Conservation (phyloP, 768 basidiomycete species). For the Stropharia rugosoannulata region DNA sequence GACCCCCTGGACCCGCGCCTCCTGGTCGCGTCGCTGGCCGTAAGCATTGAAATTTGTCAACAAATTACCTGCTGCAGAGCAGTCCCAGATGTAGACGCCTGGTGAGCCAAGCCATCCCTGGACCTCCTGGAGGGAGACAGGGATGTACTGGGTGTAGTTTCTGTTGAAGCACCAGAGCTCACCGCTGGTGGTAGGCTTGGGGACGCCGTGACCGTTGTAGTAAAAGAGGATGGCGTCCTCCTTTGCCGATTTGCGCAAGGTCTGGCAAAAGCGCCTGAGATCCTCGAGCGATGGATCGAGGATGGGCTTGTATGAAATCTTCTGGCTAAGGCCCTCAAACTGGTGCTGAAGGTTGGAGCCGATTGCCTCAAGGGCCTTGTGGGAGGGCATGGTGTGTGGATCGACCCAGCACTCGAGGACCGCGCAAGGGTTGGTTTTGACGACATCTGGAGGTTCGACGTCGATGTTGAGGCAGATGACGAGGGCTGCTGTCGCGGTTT, state of each 20-base stretch:
- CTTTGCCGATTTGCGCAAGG: constrained; percentile 83
- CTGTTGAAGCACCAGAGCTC: constrained; percentile 99
- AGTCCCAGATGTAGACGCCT: constrained; percentile 98
- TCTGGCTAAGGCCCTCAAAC: constrained; percentile 92
- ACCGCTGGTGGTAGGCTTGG: constrained; percentile 91
- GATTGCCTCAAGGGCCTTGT: constrained; percentile 92
- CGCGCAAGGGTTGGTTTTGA: constrained; percentile 97
- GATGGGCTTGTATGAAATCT: constrained; percentile 92
- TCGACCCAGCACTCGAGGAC: constrained; percentile 97
- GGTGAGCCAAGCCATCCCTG: constrained; percentile 94
- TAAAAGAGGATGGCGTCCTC: constrained; percentile 95
- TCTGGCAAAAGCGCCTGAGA: constrained; percentile 81
- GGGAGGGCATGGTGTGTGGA: constrained; percentile 86
- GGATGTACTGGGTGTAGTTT: constrained; percentile 97
- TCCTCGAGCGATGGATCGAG: constrained; percentile 96
- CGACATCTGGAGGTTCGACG: constrained; percentile 94
- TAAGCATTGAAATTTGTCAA: constrained; percentile 85
- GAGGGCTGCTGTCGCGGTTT: constrained; percentile 86
- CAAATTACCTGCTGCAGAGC: constrained; percentile 95
- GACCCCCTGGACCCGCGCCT: constrained; percentile 58
- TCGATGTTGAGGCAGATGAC: constrained; percentile 96
- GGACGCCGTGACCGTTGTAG: constrained; percentile 98
- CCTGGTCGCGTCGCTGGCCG: constrained; percentile 73
- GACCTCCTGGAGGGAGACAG: constrained; percentile 90
- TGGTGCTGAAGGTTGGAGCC: constrained; percentile 92